Evolutionary conservation across 2,329 filamentous ascomycete genomes (phyloP).

Genomic region (Didymella pomorum): DNA sequence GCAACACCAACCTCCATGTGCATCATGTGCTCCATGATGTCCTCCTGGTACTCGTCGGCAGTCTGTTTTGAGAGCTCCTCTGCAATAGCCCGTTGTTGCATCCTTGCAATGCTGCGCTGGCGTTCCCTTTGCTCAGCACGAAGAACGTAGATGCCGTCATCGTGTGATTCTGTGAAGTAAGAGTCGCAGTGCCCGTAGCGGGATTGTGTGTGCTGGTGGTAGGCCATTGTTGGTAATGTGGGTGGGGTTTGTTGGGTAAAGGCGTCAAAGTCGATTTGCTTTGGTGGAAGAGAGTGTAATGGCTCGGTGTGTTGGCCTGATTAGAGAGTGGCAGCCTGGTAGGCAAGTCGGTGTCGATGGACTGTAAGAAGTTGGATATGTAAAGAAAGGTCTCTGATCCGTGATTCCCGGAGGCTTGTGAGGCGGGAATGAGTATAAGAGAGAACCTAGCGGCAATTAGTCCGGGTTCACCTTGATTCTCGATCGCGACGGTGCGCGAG

Average conservation of each 20-base stretch:
- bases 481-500: slow-evolving; percentile 27
- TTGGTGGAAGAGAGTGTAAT: slow-evolving; percentile 51
- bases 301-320: slow-evolving; percentile 50
- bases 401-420: slow-evolving; percentile 46
- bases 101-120: slow-evolving; percentile 77
- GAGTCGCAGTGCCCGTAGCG: slow-evolving; percentile 71
- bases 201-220: slow-evolving; percentile 59
- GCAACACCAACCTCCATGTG: slow-evolving; percentile 79
- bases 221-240: slow-evolving; percentile 62
- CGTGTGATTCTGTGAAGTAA: slow-evolving; percentile 71
- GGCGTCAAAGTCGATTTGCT: slow-evolving; percentile 33
- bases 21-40: slow-evolving; percentile 92
- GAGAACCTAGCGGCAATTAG: slow-evolving; percentile 44
- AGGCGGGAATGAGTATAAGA: slow-evolving; percentile 43
- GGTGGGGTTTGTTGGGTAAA: slow-evolving; percentile 53
- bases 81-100: slow-evolving; percentile 86
- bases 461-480: slow-evolving; percentile 21
- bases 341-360: slow-evolving; percentile 56
- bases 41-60: slow-evolving; percentile 90
- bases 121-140: slow-evolving; percentile 77
- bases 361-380: slow-evolving; percentile 67
- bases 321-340: slow-evolving; percentile 62
- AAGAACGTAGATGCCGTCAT: slow-evolving; percentile 60
- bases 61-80: slow-evolving; percentile 87
- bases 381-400: slow-evolving; percentile 53